Percentiles rank a stretch among this genome's conserved stretches.
phyloP scores from a whole-genome alignment of 2,329 filamentous ascomycete species.

The Hypoxylon sp. region DNA sequence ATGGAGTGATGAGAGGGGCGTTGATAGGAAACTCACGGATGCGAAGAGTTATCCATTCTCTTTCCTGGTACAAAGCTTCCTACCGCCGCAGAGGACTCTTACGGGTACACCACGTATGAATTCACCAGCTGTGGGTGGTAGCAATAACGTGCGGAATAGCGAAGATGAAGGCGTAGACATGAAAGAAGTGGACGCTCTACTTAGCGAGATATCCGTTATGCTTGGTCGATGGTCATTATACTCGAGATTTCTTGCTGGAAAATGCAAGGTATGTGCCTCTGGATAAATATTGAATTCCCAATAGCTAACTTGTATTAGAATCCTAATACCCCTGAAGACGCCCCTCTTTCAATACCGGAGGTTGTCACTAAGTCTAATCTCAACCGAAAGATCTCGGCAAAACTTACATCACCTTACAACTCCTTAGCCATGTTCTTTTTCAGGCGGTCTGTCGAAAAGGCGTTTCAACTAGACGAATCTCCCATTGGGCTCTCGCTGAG shows the following conservation, averaged over 20 bases:
- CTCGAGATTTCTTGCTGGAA: constrained; percentile 87
- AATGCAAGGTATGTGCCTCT: constrained; percentile 77
- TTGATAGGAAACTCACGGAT: constrained; percentile 91
- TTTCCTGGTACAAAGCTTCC: constrained; percentile 94
- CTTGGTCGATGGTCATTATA: constrained; percentile 94
- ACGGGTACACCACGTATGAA: constrained; percentile 76
- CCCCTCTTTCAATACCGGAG: constrained; percentile 76
- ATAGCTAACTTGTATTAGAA: constrained; percentile 61
- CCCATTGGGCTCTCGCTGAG: constrained; percentile 85
- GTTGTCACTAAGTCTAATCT: constrained; percentile 86
- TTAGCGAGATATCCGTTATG: constrained; percentile 93
- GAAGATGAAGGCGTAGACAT: constrained; percentile 97
- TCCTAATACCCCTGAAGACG: constrained; percentile 65
- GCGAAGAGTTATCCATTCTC: constrained; percentile 98
- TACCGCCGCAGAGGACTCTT: constrained; percentile 77
- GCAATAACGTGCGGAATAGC: constrained; percentile 70
- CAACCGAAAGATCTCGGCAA: constrained; percentile 80
- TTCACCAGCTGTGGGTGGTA: constrained; percentile 78
- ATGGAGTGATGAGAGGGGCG: constrained; percentile 89
- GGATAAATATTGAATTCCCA: constrained; percentile 38
- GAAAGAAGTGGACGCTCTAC: constrained; percentile 91
- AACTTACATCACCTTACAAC: constrained; percentile 86
- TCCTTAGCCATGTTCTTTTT: constrained; percentile 97
- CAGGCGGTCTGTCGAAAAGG: constrained; percentile 94
- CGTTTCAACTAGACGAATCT: constrained; percentile 94